phyloP scores from a whole-genome alignment of 2,329 filamentous ascomycete species.

The Penicillium paneum region DNA sequence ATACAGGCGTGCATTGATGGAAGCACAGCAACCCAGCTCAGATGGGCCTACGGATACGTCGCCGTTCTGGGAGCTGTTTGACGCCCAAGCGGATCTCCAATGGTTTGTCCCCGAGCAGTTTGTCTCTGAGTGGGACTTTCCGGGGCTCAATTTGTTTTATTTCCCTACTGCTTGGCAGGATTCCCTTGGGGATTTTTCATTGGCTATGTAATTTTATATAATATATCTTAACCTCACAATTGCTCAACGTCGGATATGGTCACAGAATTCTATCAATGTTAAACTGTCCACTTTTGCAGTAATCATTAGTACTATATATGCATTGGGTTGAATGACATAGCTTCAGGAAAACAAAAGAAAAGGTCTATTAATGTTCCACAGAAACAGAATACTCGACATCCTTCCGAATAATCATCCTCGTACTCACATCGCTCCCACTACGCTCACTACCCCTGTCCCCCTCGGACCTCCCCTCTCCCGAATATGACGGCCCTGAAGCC shows the following conservation, averaged over 20 bases:
- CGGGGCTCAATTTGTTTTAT: constrained; percentile 52
- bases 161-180: constrained; percentile 49
- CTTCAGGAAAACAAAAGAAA: not conserved
- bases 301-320: not conserved
- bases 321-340: not conserved
- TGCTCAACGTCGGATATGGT: not conserved
- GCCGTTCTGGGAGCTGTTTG: constrained; percentile 36
- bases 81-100: constrained; percentile 49
- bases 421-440: constrained; percentile 1
- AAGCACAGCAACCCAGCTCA: constrained; percentile 27
- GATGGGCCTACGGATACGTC: constrained; percentile 17
- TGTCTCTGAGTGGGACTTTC: constrained; percentile 58
- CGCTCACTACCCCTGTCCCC: not conserved
- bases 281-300: not conserved
- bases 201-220: not conserved
- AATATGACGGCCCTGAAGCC: not conserved
- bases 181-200: constrained; percentile 46
- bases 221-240: not conserved
- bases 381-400: not conserved
- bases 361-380: not conserved
- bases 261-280: not conserved
- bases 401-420: constrained; percentile 1
- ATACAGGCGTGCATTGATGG: constrained; percentile 46
- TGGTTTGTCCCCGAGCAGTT: constrained; percentile 56
- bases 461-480: not conserved